Percentiles rank a stretch among this genome's conserved stretches.
phyloP scores from a whole-genome alignment of 2,329 filamentous ascomycete species.

The Claviceps purpurea region DNA sequence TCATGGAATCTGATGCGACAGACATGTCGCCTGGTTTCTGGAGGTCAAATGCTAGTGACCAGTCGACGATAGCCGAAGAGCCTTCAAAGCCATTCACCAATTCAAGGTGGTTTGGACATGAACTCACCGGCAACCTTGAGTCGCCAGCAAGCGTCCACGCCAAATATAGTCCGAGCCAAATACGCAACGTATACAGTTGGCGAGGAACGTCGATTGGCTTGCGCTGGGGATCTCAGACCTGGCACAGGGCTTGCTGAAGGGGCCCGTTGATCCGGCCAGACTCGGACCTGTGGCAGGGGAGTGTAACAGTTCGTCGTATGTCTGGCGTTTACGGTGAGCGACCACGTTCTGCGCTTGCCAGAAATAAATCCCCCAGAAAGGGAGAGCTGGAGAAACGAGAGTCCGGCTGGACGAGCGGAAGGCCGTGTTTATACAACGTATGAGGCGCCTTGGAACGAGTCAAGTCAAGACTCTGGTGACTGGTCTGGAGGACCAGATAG shows the following conservation, averaged over 20 bases:
- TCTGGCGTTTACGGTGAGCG: slow-evolving; percentile 1
- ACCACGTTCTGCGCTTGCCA: slow-evolving; percentile 1
- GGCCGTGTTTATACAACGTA: slow-evolving; percentile 14
- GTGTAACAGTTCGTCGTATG: background rate
- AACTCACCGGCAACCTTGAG: background rate
- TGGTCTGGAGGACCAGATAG: no score
- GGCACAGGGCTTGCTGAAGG: slow-evolving; percentile 5
- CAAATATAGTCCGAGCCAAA: background rate
- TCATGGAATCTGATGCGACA: slow-evolving; percentile 37
- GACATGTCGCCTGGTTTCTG: slow-evolving; percentile 39
- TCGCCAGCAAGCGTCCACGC: background rate
- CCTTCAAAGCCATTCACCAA: slow-evolving; percentile 26
- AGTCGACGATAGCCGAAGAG: slow-evolving; percentile 48
- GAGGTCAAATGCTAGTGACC: slow-evolving; percentile 29
- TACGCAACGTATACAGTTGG: background rate
- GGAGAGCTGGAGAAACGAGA: slow-evolving; percentile 7
- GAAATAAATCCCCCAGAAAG: slow-evolving; percentile 9
- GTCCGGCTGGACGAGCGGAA: slow-evolving; percentile 14
- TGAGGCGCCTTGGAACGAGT: slow-evolving; percentile 15
- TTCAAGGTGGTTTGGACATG: background rate
- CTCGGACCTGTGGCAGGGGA: background rate
- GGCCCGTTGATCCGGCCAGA: background rate
- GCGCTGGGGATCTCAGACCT: slow-evolving; percentile 10
- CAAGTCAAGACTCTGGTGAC: background rate
- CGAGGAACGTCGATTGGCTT: background rate